Conservation (phyloP, 1,284 basidiomycete genomes). For the Marasmius sp. region DNA sequence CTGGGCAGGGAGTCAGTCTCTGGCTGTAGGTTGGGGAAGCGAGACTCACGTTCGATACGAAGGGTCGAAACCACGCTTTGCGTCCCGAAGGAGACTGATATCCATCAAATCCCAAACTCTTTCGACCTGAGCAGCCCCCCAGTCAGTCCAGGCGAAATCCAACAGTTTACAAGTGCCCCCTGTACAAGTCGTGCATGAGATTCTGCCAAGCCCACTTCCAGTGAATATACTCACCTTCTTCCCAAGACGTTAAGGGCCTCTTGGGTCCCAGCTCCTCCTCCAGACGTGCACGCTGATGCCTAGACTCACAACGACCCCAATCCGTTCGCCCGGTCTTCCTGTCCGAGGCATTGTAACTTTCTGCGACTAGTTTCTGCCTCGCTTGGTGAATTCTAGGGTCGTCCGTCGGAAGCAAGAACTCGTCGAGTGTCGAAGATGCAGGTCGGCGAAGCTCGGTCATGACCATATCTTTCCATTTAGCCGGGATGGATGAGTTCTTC, state of each 20-base stretch:
- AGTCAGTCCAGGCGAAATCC: conserved; percentile 94
- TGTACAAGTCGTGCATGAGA: conserved; percentile 21
- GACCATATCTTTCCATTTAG: conserved; percentile 72
- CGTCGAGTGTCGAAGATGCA: conserved; percentile 87
- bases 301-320: conserved; percentile 90
- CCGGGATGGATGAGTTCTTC: conserved; percentile 56
- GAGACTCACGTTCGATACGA: conserved; percentile 79
- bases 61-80: conserved; percentile 79
- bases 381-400: conserved; percentile 91
- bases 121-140: conserved; percentile 89
- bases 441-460: conserved; percentile 69
- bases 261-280: conserved; percentile 84
- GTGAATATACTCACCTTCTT: conserved; percentile 63
- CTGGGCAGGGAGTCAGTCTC: conserved; percentile 33
- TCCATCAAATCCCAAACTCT: conserved; percentile 95
- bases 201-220: not conserved
- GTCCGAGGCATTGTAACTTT: conserved; percentile 60
- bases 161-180: conserved; percentile 86
- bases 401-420: conserved; percentile 88
- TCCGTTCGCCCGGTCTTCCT: conserved; percentile 75
- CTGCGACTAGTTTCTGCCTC: conserved; percentile 77
- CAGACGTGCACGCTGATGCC: conserved; percentile 85
- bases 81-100: conserved; percentile 82
- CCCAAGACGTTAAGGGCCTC: conserved; percentile 90
- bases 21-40: not conserved